phyloP scores from a whole-genome alignment of 208 protist genomes.

The Wallacemonas sp. region DNA sequence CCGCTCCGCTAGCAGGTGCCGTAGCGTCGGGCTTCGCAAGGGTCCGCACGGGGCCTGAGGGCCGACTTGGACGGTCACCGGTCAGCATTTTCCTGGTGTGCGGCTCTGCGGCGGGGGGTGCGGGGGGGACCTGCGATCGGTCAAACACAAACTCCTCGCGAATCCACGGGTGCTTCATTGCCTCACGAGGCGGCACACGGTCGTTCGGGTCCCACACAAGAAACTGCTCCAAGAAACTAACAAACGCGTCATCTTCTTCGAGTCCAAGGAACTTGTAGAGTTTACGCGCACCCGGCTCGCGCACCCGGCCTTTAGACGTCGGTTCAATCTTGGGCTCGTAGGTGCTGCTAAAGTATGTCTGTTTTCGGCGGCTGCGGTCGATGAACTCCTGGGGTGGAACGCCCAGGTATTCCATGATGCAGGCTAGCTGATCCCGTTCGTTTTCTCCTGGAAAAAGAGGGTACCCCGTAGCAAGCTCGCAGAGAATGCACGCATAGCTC shows the following conservation, averaged over 20 bases:
- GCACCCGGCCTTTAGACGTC: conserved; percentile 29
- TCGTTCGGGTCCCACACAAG: conserved; percentile 63
- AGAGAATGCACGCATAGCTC: conserved; percentile 93
- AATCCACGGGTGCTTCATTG: conserved; percentile 82
- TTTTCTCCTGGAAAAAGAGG: conserved; percentile 90
- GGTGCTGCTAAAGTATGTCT: conserved; percentile 51
- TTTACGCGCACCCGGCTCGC: conserved; percentile 45
- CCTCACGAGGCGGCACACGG: conserved; percentile 47
- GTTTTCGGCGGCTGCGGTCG: conserved; percentile 24
- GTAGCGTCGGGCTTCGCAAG: background rate
- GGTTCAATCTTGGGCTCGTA: conserved; percentile 36
- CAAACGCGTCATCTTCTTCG: conserved; percentile 49
- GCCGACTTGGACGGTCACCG: conserved; percentile 3
- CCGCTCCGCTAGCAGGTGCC: no score
- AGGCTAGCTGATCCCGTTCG: conserved; percentile 80
- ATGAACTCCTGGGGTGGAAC: conserved; percentile 69
- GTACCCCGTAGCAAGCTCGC: conserved; percentile 91
- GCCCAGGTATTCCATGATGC: conserved; percentile 86
- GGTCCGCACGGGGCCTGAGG: background rate
- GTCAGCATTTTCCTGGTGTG: background rate
- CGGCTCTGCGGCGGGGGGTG: background rate
- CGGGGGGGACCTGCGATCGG: background rate
- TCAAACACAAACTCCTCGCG: conserved; percentile 47
- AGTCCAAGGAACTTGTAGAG: conserved; percentile 58
- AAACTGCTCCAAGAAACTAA: conserved; percentile 69